Conservation (phyloP, 768 basidiomycete species). For the Pleurotus sapidus region DNA sequence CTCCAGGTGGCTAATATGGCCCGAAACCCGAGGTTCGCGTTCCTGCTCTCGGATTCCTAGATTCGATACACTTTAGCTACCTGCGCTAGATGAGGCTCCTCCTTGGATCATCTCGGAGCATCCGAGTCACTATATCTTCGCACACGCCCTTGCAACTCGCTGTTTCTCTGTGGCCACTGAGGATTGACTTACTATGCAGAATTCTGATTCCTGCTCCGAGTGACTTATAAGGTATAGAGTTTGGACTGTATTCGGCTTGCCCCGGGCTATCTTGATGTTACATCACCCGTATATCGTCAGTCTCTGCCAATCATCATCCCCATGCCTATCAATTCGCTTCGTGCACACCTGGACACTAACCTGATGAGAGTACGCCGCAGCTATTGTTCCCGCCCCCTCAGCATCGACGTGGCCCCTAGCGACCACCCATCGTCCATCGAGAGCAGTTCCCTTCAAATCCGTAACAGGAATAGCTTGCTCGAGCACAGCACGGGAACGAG, state of each 20-base stretch:
- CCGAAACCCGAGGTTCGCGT: conserved; percentile 5
- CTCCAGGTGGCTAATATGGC: neutral
- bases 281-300: conserved; percentile 4
- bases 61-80: neutral
- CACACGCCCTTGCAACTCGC: neutral
- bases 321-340: neutral
- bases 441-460: too few species aligned
- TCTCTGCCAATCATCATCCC: neutral
- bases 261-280: conserved; percentile 1
- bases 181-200: neutral
- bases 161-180: neutral
- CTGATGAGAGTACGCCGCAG: neutral
- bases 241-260: neutral
- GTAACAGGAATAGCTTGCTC: too few species aligned
- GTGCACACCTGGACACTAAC: neutral
- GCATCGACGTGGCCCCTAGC: too few species aligned
- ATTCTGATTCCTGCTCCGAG: conserved; percentile 3
- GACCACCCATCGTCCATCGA: too few species aligned
- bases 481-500: too few species aligned
- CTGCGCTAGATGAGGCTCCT: neutral
- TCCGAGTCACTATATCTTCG: neutral
- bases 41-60: neutral
- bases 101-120: neutral
- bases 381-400: neutral
- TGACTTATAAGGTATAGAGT: conserved; percentile 5